Base-by-base conservation (phyloP, 1,284 basidiomycete species). In the Irpex rosettiformis region DNA sequence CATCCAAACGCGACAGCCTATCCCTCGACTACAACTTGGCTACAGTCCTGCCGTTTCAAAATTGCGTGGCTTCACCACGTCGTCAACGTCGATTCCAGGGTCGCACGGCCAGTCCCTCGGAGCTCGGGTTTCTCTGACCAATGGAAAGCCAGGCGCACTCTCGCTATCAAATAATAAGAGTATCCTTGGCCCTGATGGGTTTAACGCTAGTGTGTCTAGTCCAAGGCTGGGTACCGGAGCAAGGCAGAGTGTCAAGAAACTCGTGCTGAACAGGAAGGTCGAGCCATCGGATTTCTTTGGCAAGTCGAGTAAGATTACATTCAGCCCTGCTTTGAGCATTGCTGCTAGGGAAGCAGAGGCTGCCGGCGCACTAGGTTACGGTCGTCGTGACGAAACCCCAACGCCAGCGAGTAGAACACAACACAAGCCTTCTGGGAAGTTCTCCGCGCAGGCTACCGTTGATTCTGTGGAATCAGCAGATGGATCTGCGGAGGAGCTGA, bases 241-340 rank as follows among this genome's bases (percentile, higher is more conserved):
- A 22, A 82, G 90, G 42, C 85, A 89, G 58, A 97, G 93, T 70
- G 93, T 98, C 62, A 99, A 98, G 81, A 96, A 97, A 72, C 84
- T 99, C 56, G 89, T 96, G 42, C 75, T 98, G 58, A 91, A 95
- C 69, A 91, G 88, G 71, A 90, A 86, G 67, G 78, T 90, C 16
- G 88, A 89, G 57, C 79, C 88, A 13, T 75, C 80, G n/a, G 86
- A 91, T 61, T 65, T 90, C 55, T 88, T 90, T 65, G 77, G 74
- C 63, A 84, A 83, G 69, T 80, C 82, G 13, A 73, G 77, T 33
- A 89, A 84, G 67, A 78, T 89, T 54, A 80, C 81, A 0, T 92
- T 92, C 70, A 91, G 81, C 65, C 85, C 90, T 47, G 85, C 85
- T 4, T 75, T 92, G 54, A 84, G 87, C 62, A 79, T 87, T 54